Conservation (phyloP, 1,139 yeast genomes). For the Saccharomyces hybrid region DNA sequence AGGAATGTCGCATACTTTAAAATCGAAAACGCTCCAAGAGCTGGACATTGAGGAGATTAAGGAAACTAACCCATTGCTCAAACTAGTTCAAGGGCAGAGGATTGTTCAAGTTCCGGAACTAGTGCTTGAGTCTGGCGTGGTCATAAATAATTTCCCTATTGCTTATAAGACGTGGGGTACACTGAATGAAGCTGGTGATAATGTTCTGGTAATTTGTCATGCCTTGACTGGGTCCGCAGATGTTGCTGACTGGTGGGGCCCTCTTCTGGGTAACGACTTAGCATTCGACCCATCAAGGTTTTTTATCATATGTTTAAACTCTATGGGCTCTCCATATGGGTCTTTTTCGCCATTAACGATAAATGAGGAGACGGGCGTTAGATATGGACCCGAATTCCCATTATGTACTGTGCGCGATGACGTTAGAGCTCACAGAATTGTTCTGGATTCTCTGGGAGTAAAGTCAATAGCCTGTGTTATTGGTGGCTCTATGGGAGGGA, state of each 20-base stretch:
- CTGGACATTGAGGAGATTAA: slow-evolving; percentile 21
- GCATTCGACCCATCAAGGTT: slow-evolving; percentile 89
- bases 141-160: slow-evolving; percentile 66
- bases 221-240: slow-evolving; percentile 95
- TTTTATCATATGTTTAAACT: slow-evolving; percentile 79
- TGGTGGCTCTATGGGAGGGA: slow-evolving; percentile 99
- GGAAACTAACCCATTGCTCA: slow-evolving; percentile 54
- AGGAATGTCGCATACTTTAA: slow-evolving; percentile 7
- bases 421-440: slow-evolving; percentile 66
- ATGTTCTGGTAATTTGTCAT: slow-evolving; percentile 83
- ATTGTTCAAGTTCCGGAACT: slow-evolving; percentile 75
- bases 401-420: slow-evolving; percentile 89
- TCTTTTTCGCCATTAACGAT: slow-evolving; percentile 83
- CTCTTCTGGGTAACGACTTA: slow-evolving; percentile 72
- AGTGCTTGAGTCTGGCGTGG: slow-evolving; percentile 75
- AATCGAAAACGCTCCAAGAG: slow-evolving; percentile 16
- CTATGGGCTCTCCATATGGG: slow-evolving; percentile 94
- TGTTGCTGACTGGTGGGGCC: slow-evolving; percentile 99
- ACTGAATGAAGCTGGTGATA: slow-evolving; percentile 56
- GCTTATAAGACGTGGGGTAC: slow-evolving; percentile 96
- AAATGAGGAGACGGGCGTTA: slow-evolving; percentile 62
- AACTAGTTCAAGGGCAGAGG: slow-evolving; percentile 70
- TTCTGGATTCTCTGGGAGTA: slow-evolving; percentile 67
- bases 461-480: slow-evolving; percentile 72
- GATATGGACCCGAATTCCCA: slow-evolving; percentile 93